Evolutionary conservation across 1,139 yeast genomes (phyloP).

Genomic region (Lodderomyces parapsilosis): DNA sequence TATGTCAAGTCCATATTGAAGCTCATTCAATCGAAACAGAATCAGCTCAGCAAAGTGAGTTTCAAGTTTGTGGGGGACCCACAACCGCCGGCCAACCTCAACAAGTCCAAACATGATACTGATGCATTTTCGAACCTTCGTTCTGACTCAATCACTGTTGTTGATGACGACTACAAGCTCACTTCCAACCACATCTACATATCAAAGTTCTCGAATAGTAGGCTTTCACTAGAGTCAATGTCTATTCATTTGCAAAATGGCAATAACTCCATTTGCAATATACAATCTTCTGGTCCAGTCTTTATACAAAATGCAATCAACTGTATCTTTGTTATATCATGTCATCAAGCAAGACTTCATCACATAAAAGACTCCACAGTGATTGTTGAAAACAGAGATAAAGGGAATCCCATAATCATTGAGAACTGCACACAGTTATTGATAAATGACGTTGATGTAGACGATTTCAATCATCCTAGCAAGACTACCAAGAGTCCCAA

Average conservation of each 20-base stretch:
- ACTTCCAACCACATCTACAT: neutral
- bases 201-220: neutral
- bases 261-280: neutral
- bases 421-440: slow-evolving; percentile 27
- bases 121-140: neutral
- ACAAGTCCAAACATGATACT: neutral
- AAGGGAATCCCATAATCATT: slow-evolving; percentile 21
- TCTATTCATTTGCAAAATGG: slow-evolving; percentile 6
- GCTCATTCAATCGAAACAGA: slow-evolving; percentile 9
- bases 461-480: slow-evolving; percentile 15
- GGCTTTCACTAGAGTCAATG: slow-evolving; percentile 1
- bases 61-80: slow-evolving; percentile 12
- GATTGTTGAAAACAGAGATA: slow-evolving; percentile 18
- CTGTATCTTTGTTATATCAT: slow-evolving; percentile 23
- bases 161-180: neutral
- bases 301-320: slow-evolving; percentile 18
- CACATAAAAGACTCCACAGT: slow-evolving; percentile 23
- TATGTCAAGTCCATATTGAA: slow-evolving; percentile 6
- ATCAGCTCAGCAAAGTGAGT: slow-evolving; percentile 4
- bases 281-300: slow-evolving; percentile 7
- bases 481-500: slow-evolving; percentile 16
- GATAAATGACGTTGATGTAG: slow-evolving; percentile 8
- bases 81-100: slow-evolving; percentile 4
- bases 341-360: slow-evolving; percentile 46
- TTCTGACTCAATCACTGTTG: neutral